Evolutionary conservation across 169 alveolate species (phyloP).

Genomic region (Besnoitia besnoiti): DNA sequence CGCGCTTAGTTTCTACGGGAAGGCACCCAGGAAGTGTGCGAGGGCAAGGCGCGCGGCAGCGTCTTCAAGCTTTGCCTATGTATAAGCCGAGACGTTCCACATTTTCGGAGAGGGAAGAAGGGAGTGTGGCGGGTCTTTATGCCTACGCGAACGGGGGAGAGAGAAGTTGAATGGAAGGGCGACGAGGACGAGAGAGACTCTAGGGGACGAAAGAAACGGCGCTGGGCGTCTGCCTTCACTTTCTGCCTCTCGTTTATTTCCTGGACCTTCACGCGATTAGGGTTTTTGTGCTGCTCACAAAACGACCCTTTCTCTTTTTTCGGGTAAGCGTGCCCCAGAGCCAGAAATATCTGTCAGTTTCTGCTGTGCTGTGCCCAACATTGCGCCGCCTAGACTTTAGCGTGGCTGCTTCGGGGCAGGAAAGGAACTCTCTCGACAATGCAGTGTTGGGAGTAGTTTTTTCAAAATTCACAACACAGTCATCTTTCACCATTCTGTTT

Average conservation of each 20-base stretch:
- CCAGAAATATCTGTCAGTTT: too few species aligned
- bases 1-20: too few species aligned
- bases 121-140: neutral
- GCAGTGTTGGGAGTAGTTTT: too few species aligned
- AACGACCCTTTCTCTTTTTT: neutral
- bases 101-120: neutral
- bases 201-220: neutral
- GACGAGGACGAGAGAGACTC: neutral
- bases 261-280: neutral
- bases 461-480: too few species aligned
- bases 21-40: too few species aligned
- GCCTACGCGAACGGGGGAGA: neutral
- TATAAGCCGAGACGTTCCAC: neutral
- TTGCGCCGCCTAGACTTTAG: too few species aligned
- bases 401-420: too few species aligned
- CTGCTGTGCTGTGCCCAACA: too few species aligned
- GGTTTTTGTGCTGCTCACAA: neutral
- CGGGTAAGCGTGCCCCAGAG: neutral
- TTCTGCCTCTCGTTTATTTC: neutral
- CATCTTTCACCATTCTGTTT: too few species aligned
- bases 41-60: too few species aligned
- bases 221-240: neutral
- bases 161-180: slow-evolving; percentile 1
- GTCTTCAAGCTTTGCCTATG: too few species aligned
- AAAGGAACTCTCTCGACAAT: too few species aligned